A percentile compares a stretch with the other conserved stretches of the same genome.
phyloP scores from a whole-genome alignment of 2,329 filamentous ascomycete genomes.

The Phialocephala sp. region DNA sequence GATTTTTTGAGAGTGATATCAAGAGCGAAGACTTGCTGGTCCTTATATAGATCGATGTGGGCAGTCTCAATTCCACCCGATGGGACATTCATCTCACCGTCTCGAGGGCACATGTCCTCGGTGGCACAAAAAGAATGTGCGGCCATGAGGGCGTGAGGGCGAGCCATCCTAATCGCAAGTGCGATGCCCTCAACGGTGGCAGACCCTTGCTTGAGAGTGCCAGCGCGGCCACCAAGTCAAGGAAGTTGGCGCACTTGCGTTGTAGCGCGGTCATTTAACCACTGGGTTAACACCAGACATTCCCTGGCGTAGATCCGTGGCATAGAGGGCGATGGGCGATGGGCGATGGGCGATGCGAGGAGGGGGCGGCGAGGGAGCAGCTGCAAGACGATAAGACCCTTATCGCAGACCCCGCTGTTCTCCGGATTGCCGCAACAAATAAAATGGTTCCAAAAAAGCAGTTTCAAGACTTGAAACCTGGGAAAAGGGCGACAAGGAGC shows the following conservation, averaged over 20 bases:
- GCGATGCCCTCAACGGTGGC: not conserved
- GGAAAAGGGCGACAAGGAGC: not conserved
- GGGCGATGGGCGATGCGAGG: not conserved
- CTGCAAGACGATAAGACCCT: not conserved
- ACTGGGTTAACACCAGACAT: not conserved
- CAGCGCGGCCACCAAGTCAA: not conserved
- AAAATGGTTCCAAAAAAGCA: not conserved
- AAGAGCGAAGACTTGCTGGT: too few relatives aligned
- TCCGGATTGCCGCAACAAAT: not conserved
- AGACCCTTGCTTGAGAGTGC: conserved; percentile 2
- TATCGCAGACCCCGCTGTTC: not conserved
- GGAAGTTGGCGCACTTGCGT: conserved; percentile 3
- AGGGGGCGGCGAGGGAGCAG: not conserved
- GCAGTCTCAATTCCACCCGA: too few relatives aligned
- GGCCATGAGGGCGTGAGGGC: conserved; percentile 6
- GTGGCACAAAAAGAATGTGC: not conserved
- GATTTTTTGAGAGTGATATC: not conserved
- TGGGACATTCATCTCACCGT: not conserved
- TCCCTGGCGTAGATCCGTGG: not conserved
- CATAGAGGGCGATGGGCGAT: not conserved
- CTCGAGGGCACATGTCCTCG: not conserved
- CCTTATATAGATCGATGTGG: not conserved
- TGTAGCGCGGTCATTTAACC: not conserved
- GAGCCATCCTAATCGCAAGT: not conserved
- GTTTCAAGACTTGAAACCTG: not conserved